Percentiles rank a stretch among this genome's conserved stretches.
phyloP scores from a whole-genome alignment of 805 yeast genomes.

The Pichia cephalocereana region DNA sequence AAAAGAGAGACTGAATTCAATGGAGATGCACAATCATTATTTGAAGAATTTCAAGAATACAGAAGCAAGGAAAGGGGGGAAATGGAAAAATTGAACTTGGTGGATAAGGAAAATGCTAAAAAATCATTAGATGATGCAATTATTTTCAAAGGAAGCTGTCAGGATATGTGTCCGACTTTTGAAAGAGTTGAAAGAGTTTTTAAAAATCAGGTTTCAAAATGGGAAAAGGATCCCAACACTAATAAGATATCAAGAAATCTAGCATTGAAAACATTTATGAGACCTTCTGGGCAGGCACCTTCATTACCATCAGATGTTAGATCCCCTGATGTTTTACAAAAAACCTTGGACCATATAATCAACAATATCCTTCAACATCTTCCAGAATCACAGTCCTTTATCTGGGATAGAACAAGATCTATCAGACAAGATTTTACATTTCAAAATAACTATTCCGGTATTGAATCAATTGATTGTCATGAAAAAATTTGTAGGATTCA shows the following conservation, averaged over 20 bases:
- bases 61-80: slow-evolving; percentile 64
- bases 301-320: slow-evolving; percentile 96
- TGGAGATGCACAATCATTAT: slow-evolving; percentile 59
- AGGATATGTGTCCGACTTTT: slow-evolving; percentile 90
- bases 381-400: slow-evolving; percentile 80
- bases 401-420: slow-evolving; percentile 97
- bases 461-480: slow-evolving; percentile 88
- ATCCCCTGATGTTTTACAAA: slow-evolving; percentile 68
- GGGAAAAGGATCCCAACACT: slow-evolving; percentile 60
- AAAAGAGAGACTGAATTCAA: slow-evolving; percentile 35
- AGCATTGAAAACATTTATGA: slow-evolving; percentile 86
- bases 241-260: slow-evolving; percentile 45
- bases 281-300: slow-evolving; percentile 98
- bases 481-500: slow-evolving; percentile 89
- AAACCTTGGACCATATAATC: slow-evolving; percentile 64
- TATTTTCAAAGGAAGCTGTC: slow-evolving; percentile 76
- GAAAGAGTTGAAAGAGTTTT: slow-evolving; percentile 82
- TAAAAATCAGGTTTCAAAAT: slow-evolving; percentile 74
- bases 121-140: slow-evolving; percentile 87
- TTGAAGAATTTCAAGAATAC: slow-evolving; percentile 65
- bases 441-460: slow-evolving; percentile 88
- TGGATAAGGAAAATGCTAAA: slow-evolving; percentile 77
- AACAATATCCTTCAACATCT: slow-evolving; percentile 52
- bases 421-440: slow-evolving; percentile 95
- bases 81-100: slow-evolving; percentile 76